These are phyloP conservation scores for Pterocarpus santalinus DNA, from an alignment of 306 rosid genomes.

Conservation along the genomic window DNA sequence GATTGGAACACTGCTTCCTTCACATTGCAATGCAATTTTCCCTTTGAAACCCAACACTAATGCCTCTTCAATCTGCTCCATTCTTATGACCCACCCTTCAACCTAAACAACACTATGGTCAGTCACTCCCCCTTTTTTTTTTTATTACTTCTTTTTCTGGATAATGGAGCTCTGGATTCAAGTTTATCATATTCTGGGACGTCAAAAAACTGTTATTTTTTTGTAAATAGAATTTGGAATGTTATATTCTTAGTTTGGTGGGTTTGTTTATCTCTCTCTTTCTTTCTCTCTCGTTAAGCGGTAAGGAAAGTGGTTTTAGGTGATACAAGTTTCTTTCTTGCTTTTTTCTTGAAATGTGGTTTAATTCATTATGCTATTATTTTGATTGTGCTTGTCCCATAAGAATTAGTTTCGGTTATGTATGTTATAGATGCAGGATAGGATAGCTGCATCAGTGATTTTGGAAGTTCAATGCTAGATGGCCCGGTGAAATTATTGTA, in stretches of 20 bases:
- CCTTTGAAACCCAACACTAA: not conserved
- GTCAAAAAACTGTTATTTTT: not conserved
- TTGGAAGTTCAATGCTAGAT: not conserved
- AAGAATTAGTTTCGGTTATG: not conserved
- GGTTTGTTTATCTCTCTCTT: not conserved
- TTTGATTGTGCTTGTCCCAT: not conserved
- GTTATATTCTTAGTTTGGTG: not conserved
- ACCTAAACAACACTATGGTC: not conserved
- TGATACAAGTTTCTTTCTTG: not conserved
- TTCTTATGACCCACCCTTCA: too few relatives aligned
- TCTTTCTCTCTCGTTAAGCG: not conserved
- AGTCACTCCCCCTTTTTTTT: not conserved
- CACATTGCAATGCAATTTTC: too few relatives aligned
- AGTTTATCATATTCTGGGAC: not conserved
- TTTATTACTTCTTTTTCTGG: not conserved
- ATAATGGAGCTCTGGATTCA: not conserved
- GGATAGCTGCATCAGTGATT: not conserved
- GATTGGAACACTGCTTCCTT: too few relatives aligned
- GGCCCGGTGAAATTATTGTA: not conserved
- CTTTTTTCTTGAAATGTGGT: not conserved
- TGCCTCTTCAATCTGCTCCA: not conserved
- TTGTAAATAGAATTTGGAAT: not conserved
- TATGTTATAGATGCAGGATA: not conserved
- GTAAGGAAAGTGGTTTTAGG: not conserved
- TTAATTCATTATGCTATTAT: not conserved